Base-by-base conservation (phyloP, 306 rosid genomes). In the Cicer bijugum region DNA sequence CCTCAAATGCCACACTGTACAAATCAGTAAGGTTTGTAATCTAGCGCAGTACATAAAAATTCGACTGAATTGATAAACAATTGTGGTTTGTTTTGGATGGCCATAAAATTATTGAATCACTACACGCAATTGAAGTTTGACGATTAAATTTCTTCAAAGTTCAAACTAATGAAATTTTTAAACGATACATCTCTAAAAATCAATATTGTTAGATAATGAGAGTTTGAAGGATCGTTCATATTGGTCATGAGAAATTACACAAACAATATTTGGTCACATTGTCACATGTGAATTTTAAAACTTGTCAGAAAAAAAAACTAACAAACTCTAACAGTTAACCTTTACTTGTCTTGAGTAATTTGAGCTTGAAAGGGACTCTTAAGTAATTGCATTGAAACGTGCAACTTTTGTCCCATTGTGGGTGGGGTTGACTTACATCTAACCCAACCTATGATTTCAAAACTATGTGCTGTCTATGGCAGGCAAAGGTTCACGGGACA, bases 401-500 rank as follows among this genome's bases (percentile, higher is more conserved):
- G 78, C 45, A 44, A 64, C 1, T n/a, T 44, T 58, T 46, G 79
- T 50, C 78, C 60, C 67, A 40, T 66, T 9, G 33, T 64, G 0
- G 6, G 73, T 69, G 75, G 71, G 77, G 46, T 69, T 64, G 78
- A 78, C 74, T 61, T 35, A 1, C 6, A 55, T 37, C 0, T 57
- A 4, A 14, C 51, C 3, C 2, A 58, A 6, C 12, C 69, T 17
- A 35, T 50, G 10, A 58, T 38, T 59, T 66, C 71, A 59, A 67
- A 80, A 38, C 63, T 44, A 15, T 57, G 53, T 64, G 62, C 62
- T 39, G 58, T 67, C 1, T 58, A 42, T 51, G 51, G 23, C 75
- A 43, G 75, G 61, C 84, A 71, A 69, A 35, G 60, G 78, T 66
- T 88, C 90, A 86, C 86, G 86, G n/a, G 87, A 53, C 76, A 12